Evolutionary conservation across 805 yeast genomes (phyloP).

Genomic region (Maudiozyma turicensis): DNA sequence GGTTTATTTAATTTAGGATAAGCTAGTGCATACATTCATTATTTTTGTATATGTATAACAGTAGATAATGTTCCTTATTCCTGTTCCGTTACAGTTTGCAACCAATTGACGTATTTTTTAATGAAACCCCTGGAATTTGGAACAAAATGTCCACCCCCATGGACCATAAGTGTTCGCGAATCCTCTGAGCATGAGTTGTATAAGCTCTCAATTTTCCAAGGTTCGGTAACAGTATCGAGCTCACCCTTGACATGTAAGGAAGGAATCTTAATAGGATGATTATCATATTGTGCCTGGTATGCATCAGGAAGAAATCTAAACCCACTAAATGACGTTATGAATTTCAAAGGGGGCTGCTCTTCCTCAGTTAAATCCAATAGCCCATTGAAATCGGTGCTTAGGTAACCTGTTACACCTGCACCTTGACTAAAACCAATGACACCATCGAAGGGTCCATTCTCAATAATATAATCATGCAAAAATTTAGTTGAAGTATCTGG

Average conservation of each 20-base stretch:
- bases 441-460: slow-evolving; percentile 73
- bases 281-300: slow-evolving; percentile 24
- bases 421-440: slow-evolving; percentile 91
- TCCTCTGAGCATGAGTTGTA: slow-evolving; percentile 39
- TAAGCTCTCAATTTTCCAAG: slow-evolving; percentile 52
- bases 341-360: slow-evolving; percentile 44
- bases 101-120: slow-evolving; percentile 29
- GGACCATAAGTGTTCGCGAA: slow-evolving; percentile 46
- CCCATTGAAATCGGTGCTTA: slow-evolving; percentile 47
- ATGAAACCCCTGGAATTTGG: slow-evolving; percentile 61
- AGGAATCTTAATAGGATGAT: slow-evolving; percentile 27
- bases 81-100: slow-evolving; percentile 5
- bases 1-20: too few relatives aligned
- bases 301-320: slow-evolving; percentile 29
- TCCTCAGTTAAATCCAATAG: slow-evolving; percentile 30
- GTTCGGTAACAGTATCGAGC: slow-evolving; percentile 78
- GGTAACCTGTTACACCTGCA: slow-evolving; percentile 69
- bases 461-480: slow-evolving; percentile 37
- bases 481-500: slow-evolving; percentile 33
- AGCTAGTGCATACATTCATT: too few relatives aligned
- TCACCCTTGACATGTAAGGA: slow-evolving; percentile 80
- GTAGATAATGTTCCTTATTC: not conserved
- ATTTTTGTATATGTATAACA: too few relatives aligned
- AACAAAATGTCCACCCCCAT: slow-evolving; percentile 95
- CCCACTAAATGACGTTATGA: slow-evolving; percentile 71